phyloP scores from a whole-genome alignment of 495 filamentous ascomycete species.

The Penicillium manginii region DNA sequence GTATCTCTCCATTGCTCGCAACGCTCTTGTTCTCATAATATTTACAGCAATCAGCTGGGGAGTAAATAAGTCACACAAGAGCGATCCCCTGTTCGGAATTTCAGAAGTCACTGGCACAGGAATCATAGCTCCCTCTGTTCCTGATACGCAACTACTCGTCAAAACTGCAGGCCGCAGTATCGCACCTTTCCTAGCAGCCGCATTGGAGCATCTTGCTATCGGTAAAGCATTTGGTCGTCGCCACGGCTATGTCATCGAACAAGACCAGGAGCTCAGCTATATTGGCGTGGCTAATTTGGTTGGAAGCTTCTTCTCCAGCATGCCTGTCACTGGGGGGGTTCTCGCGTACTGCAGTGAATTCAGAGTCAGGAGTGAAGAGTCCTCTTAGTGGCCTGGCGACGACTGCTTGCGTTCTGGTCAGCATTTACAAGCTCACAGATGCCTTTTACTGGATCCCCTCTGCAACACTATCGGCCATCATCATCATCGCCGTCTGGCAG shows the following conservation, averaged over 20 bases:
- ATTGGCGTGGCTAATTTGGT: slow-evolving; percentile 93
- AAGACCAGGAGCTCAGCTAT: slow-evolving; percentile 93
- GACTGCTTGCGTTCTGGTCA: slow-evolving; percentile 93
- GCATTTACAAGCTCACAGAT: slow-evolving; percentile 89
- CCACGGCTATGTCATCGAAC: slow-evolving; percentile 98
- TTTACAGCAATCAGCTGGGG: too few relatives aligned
- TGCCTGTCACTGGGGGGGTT: slow-evolving; percentile 94
- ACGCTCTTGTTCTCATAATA: too few relatives aligned
- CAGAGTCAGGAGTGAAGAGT: slow-evolving; percentile 92
- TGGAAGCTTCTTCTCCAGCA: slow-evolving; percentile 91
- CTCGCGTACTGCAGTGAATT: slow-evolving; percentile 96
- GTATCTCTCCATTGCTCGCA: too few relatives aligned
- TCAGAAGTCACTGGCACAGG: too few relatives aligned
- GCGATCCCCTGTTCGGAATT: too few relatives aligned
- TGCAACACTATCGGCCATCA: slow-evolving; percentile 82
- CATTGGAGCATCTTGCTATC: slow-evolving; percentile 92
- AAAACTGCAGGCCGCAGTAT: slow-evolving; percentile 64
- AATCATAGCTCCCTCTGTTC: too few relatives aligned
- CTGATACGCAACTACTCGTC: slow-evolving; percentile 71
- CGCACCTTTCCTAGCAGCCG: slow-evolving; percentile 65
- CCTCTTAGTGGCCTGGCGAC: slow-evolving; percentile 97
- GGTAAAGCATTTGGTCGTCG: slow-evolving; percentile 95
- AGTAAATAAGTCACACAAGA: too few relatives aligned
- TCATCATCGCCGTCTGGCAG: slow-evolving; percentile 81
- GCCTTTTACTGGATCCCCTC: slow-evolving; percentile 93